Conservation (phyloP, 2,329 filamentous ascomycete genomes). For the Aureobasidium namibiae region DNA sequence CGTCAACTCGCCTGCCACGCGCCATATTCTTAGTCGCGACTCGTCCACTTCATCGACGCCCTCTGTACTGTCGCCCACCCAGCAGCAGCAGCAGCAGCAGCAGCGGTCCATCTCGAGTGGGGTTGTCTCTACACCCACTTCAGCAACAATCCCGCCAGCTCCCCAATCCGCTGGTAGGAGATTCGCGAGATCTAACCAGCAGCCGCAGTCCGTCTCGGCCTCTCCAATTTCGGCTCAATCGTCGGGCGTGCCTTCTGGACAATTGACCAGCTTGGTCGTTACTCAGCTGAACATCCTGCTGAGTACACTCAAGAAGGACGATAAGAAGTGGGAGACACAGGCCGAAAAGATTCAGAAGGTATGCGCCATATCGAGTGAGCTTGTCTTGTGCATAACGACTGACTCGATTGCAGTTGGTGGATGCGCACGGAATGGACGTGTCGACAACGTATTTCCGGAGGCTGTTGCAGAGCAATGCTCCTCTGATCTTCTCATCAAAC, state of each 20-base stretch:
- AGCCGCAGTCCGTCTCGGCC: slow-evolving; percentile 50
- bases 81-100: slow-evolving; percentile 43
- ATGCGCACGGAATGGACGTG: slow-evolving; percentile 99
- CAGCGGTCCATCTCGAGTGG: slow-evolving; percentile 47
- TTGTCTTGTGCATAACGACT: not conserved
- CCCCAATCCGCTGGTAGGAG: slow-evolving; percentile 46
- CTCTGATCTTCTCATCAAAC: slow-evolving; percentile 62
- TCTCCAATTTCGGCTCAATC: slow-evolving; percentile 39
- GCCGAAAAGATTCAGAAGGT: slow-evolving; percentile 89
- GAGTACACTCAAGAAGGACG: slow-evolving; percentile 90
- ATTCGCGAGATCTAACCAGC: slow-evolving; percentile 48
- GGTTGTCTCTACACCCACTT: slow-evolving; percentile 46
- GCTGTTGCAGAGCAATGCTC: slow-evolving; percentile 82
- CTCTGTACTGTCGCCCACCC: slow-evolving; percentile 46
- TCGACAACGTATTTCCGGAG: slow-evolving; percentile 93
- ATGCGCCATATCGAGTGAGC: slow-evolving; percentile 26
- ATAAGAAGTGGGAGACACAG: slow-evolving; percentile 92
- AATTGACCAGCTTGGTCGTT: slow-evolving; percentile 83
- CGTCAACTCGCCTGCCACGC: slow-evolving; percentile 34
- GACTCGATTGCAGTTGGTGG: slow-evolving; percentile 62
- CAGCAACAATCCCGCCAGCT: slow-evolving; percentile 40
- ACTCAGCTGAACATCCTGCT: slow-evolving; percentile 92
- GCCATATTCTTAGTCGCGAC: slow-evolving; percentile 44
- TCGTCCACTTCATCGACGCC: slow-evolving; percentile 48
- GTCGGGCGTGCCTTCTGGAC: slow-evolving; percentile 36